Percentiles rank a stretch among this genome's conserved stretches.
Evolutionary conservation across 2,329 filamentous ascomycete species (phyloP).

Genomic region (Fusarium nematophilum): DNA sequence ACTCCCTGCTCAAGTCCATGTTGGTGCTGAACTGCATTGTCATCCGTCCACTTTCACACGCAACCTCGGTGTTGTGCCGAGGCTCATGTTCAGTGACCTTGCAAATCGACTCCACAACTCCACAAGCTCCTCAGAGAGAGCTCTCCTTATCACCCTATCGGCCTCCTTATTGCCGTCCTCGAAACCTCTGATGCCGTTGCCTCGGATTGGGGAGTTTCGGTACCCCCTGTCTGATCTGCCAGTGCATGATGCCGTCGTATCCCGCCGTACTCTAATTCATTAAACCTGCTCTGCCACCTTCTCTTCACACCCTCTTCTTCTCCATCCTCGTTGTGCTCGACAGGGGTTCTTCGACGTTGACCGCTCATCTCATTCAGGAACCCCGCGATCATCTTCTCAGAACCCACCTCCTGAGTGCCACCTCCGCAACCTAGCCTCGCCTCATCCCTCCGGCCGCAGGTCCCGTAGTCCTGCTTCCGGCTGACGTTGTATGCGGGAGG

Average conservation of each 20-base stretch:
- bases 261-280: constrained; percentile 19
- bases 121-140: constrained; percentile 5
- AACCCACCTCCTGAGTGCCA: constrained; percentile 28
- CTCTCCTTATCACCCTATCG: constrained; percentile 6
- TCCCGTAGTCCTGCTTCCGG: constrained; percentile 35
- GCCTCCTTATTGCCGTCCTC: constrained; percentile 9
- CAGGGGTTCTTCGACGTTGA: constrained; percentile 37
- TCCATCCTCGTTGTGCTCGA: constrained; percentile 16
- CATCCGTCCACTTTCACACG: constrained; percentile 29
- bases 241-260: constrained; percentile 35
- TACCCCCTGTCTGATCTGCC: constrained; percentile 23
- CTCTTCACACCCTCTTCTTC: constrained; percentile 38
- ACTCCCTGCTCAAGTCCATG: not conserved
- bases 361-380: constrained; percentile 33
- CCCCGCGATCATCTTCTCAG: constrained; percentile 30
- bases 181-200: constrained; percentile 18
- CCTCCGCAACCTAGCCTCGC: constrained; percentile 5
- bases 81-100: constrained; percentile 25
- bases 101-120: constrained; percentile 21
- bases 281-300: constrained; percentile 19
- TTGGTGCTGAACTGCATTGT: not conserved
- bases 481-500: constrained; percentile 30
- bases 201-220: not conserved
- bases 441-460: constrained; percentile 35
- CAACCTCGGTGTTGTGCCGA: constrained; percentile 29